These are phyloP conservation scores for Moricandia arvensis DNA, from an alignment of 345 rosid genomes.

Conservation along the genomic window DNA sequence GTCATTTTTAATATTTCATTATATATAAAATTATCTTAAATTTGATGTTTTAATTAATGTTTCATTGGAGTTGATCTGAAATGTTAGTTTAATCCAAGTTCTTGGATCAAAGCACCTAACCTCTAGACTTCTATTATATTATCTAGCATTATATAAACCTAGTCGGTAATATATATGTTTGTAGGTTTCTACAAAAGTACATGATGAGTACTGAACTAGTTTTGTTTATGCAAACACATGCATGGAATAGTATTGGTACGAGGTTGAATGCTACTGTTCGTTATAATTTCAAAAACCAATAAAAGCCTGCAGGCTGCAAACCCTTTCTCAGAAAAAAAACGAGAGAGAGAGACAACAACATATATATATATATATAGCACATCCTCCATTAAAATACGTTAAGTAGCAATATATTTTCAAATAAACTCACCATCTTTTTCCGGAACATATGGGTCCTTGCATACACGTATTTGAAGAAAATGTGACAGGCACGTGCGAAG, in stretches of 20 bases:
- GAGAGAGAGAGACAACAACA: background rate
- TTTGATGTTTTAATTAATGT: too few species aligned
- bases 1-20: too few species aligned
- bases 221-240: conserved; percentile 33
- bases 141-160: background rate
- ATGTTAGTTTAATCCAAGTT: conserved; percentile 40
- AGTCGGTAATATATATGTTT: too few species aligned
- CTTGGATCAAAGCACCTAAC: conserved; percentile 36
- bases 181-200: conserved; percentile 39
- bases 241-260: conserved; percentile 38
- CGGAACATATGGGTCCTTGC: background rate
- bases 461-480: conserved; percentile 11
- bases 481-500: conserved; percentile 24
- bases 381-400: too few species aligned
- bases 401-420: too few species aligned
- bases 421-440: too few species aligned
- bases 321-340: too few species aligned
- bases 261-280: conserved; percentile 34
- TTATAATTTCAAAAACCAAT: conserved; percentile 23
- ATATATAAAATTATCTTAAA: too few species aligned
- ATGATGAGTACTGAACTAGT: conserved; percentile 36
- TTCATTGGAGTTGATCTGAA: too few species aligned
- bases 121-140: conserved; percentile 6
- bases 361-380: background rate
- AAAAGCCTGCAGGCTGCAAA: too few species aligned